These are phyloP conservation scores for Penicillium alfredii DNA, from an alignment of 495 filamentous ascomycete species.

Conservation along the genomic window DNA sequence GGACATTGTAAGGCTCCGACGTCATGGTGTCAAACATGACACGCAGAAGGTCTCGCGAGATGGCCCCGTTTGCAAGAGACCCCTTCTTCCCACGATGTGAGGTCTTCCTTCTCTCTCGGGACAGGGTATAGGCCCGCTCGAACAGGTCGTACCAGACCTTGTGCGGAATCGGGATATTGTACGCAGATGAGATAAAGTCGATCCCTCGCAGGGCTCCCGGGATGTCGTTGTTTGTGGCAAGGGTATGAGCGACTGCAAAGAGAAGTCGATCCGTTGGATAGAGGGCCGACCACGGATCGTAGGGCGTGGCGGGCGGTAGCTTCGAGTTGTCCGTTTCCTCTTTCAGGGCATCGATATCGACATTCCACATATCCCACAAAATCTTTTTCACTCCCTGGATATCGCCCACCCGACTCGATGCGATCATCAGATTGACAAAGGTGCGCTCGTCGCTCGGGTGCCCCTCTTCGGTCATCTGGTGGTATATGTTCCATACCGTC, in stretches of 20 bases:
- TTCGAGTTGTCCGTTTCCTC: constrained; percentile 17
- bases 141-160: constrained; percentile 54
- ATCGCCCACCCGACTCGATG: constrained; percentile 51
- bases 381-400: constrained; percentile 38
- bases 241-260: constrained; percentile 51
- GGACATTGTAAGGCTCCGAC: constrained; percentile 49
- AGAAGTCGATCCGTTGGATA: constrained; percentile 50
- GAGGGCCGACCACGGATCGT: constrained; percentile 44
- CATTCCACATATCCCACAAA: constrained; percentile 51
- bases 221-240: constrained; percentile 53
- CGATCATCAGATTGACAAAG: constrained; percentile 51
- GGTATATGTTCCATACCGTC: constrained; percentile 37
- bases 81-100: constrained; percentile 10
- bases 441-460: constrained; percentile 47
- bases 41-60: constrained; percentile 38
- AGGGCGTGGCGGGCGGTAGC: constrained; percentile 24
- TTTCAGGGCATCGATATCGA: constrained; percentile 46
- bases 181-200: constrained; percentile 51
- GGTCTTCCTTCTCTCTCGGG: constrained; percentile 22
- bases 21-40: constrained; percentile 52
- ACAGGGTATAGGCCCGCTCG: constrained; percentile 52
- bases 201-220: constrained; percentile 46
- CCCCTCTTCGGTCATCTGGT: constrained; percentile 46
- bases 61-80: constrained; percentile 8
- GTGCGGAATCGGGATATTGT: constrained; percentile 43